Evolutionary conservation across 31 red algal genomes (phyloP).

Genomic region (Porphyra umbilicalis): DNA sequence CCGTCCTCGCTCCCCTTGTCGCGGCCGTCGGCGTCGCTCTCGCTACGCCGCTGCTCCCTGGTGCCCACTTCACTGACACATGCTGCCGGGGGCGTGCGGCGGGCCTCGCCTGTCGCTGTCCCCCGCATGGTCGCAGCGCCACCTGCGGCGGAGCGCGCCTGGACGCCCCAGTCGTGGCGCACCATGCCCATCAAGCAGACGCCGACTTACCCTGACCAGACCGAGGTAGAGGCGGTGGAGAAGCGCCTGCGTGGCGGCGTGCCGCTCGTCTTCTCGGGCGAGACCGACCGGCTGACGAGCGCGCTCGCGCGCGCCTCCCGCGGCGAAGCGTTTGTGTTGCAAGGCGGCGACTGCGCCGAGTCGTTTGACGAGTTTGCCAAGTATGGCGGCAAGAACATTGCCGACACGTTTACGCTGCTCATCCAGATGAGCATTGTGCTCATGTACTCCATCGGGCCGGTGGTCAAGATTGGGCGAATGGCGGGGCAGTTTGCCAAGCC

Average conservation of each 20-base stretch:
- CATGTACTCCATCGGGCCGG: conserved; percentile 76
- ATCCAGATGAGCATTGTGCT: conserved; percentile 85
- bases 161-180: conserved; percentile 75
- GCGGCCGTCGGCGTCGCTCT: not conserved
- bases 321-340: conserved; percentile 83
- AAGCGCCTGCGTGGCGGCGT: conserved; percentile 23
- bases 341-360: conserved; percentile 98
- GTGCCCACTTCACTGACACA: too few species aligned
- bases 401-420: conserved; percentile 47
- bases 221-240: conserved; percentile 34
- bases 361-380: conserved; percentile 57
- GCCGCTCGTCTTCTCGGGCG: conserved; percentile 63
- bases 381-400: conserved; percentile 17
- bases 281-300: conserved; percentile 37
- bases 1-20: not conserved
- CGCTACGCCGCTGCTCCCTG: not conserved
- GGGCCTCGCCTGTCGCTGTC: not conserved
- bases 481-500: conserved; percentile 98
- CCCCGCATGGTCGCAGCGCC: not conserved
- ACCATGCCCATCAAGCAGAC: conserved; percentile 52
- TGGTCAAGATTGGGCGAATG: conserved; percentile 89
- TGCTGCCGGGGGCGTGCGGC: not conserved
- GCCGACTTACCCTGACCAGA: conserved; percentile 58
- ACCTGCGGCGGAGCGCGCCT: not conserved
- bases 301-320: conserved; percentile 58